phyloP scores from a whole-genome alignment of 768 basidiomycete species.

The Mycena chlorophos region DNA sequence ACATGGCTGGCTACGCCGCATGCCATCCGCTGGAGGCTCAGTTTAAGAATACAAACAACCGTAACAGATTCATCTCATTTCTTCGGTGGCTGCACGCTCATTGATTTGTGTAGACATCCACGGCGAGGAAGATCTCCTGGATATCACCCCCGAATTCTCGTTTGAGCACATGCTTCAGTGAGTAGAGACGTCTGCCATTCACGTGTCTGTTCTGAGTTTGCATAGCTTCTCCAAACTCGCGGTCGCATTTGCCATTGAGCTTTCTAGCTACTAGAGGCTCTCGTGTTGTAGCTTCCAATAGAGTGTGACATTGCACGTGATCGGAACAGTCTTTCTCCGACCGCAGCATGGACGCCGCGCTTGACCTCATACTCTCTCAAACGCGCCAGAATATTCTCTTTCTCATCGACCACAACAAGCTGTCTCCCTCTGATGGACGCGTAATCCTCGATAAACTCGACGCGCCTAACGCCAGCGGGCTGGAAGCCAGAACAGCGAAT shows the following conservation, averaged over 20 bases:
- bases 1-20: conserved; percentile 61
- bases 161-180: conserved; percentile 62
- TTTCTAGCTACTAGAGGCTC: conserved; percentile 24
- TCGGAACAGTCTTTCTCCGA: not conserved
- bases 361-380: conserved; percentile 55
- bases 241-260: conserved; percentile 53
- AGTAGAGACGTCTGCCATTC: not conserved
- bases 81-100: not conserved
- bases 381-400: conserved; percentile 58
- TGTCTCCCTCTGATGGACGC: conserved; percentile 46
- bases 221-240: conserved; percentile 50
- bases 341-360: conserved; percentile 6
- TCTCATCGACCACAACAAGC: conserved; percentile 48
- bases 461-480: too few species aligned
- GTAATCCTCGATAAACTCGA: conserved; percentile 49
- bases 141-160: conserved; percentile 61
- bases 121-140: conserved; percentile 45
- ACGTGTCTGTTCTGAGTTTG: not conserved
- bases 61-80: conserved; percentile 45
- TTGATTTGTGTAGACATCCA: conserved; percentile 4
- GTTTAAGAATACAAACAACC: conserved; percentile 50
- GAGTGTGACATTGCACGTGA: not conserved
- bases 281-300: not conserved
- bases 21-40: conserved; percentile 56
- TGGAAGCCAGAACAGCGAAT: too few species aligned